These are phyloP conservation scores for Diatrype stigma DNA, from an alignment of 2,329 filamentous ascomycete species.

Conservation along the genomic window DNA sequence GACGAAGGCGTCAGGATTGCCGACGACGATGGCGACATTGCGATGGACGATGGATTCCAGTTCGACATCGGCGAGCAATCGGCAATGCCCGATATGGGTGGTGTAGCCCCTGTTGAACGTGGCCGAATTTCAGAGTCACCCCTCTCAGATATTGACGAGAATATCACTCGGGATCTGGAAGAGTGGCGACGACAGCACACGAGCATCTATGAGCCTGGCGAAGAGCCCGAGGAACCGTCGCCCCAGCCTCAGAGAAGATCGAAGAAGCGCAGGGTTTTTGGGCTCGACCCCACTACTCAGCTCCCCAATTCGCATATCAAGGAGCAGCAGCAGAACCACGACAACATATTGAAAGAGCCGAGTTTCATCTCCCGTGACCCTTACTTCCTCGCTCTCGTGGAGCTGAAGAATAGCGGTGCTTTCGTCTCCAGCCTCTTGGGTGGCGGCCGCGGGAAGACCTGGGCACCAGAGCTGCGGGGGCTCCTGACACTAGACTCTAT, in stretches of 20 bases:
- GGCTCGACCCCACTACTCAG: slow-evolving; percentile 76
- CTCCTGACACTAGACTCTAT: slow-evolving; percentile 84
- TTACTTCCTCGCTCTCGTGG: slow-evolving; percentile 79
- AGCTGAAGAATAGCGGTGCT: slow-evolving; percentile 84
- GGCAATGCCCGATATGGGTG: slow-evolving; percentile 45
- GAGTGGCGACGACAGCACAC: slow-evolving; percentile 52
- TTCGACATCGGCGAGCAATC: slow-evolving; percentile 59
- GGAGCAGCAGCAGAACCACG: slow-evolving; percentile 78
- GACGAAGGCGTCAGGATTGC: slow-evolving; percentile 55
- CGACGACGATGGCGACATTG: slow-evolving; percentile 60
- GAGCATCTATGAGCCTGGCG: slow-evolving; percentile 59
- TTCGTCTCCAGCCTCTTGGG: slow-evolving; percentile 87
- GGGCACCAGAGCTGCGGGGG: slow-evolving; percentile 91
- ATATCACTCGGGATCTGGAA: slow-evolving; percentile 56
- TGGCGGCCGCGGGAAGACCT: slow-evolving; percentile 70
- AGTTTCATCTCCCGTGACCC: slow-evolving; percentile 85
- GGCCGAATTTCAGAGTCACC: slow-evolving; percentile 66
- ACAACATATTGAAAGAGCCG: slow-evolving; percentile 78
- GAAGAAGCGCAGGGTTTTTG: slow-evolving; percentile 77
- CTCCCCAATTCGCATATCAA: slow-evolving; percentile 75
- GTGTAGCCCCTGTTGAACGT: slow-evolving; percentile 45
- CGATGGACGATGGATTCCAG: slow-evolving; percentile 63
- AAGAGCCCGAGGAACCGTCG: slow-evolving; percentile 56
- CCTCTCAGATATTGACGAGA: slow-evolving; percentile 65
- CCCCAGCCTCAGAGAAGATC: slow-evolving; percentile 68